Evolutionary conservation across 805 yeast species (phyloP), one percentile per base, ranked within the genome.

Genomic region (Peterozyma xylosa): DNA sequence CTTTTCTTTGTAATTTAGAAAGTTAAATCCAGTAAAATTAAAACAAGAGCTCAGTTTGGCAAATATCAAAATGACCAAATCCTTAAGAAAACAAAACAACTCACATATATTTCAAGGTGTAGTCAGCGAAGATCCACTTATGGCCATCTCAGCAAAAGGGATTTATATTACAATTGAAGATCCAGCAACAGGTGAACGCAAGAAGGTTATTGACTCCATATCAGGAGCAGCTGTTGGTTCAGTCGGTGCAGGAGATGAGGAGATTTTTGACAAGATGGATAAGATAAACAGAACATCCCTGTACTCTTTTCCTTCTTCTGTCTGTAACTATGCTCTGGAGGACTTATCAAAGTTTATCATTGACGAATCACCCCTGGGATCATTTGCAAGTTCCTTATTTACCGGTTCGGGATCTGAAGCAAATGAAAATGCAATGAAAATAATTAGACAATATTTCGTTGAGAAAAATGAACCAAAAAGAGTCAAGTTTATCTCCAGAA

Each of bases 381-480:
- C 71, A 5, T 70, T 70, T 51, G 65, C 60, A 35, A 55, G 66
- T 42, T 74, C 72, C 4, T 56, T 66, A 27, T 68, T 67, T 56
- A 65, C 76, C 49, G 79, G 78, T 53, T 73, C 82, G 2, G 89
- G 89, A 42, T 68, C 86, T 16, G 87, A 80, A 55, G 86, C 87
- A 38, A 80, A 81, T 53, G 87, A 80, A 54, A 85, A 85, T 17
- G 86, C 86, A 2, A 57, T 80, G 50, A 80, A 80, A 55, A 80
- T 80, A 55, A 84, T 84, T 14, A 53, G 59, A 45, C 70, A 66
- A 50, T 65, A 67, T 49, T 62, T 57, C 45, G 51, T 58, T 37
- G 71, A 67, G 49, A 62, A 58, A 30, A 64, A 64, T 14, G 60
- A 60, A 42, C 55, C 61, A 11, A 50, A 56, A 17, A 64, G 67